phyloP scores from a whole-genome alignment of 2,329 filamentous ascomycete genomes.

The Eutypella sp. region DNA sequence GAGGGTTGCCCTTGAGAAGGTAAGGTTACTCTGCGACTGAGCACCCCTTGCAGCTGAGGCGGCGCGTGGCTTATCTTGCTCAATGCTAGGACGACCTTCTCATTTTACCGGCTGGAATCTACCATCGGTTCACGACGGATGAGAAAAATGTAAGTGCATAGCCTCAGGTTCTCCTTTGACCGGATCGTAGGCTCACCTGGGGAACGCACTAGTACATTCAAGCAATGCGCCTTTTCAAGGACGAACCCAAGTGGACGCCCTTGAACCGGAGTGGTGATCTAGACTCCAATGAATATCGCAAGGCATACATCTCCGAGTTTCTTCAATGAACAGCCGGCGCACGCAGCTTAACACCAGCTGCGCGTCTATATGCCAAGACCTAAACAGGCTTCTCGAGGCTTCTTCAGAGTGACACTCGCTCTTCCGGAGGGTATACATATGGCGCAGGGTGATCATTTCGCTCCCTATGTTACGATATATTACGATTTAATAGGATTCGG shows the following conservation, averaged over 20 bases:
- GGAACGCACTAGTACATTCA: constrained; percentile 80
- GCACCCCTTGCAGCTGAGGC: not conserved
- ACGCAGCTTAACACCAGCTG: not conserved
- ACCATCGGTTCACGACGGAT: constrained; percentile 96
- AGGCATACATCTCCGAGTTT: constrained; percentile 64
- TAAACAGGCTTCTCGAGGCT: not conserved
- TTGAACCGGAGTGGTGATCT: constrained; percentile 75
- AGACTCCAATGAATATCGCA: constrained; percentile 71
- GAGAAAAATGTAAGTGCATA: constrained; percentile 71
- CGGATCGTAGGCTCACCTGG: not conserved
- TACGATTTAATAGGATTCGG: no score
- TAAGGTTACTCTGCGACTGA: constrained; percentile 27
- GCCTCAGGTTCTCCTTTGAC: constrained; percentile 1
- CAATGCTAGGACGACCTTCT: constrained; percentile 69
- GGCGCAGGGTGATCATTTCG: no score
- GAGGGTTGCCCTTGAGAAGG: constrained; percentile 75
- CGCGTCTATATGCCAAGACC: not conserved
- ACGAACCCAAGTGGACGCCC: constrained; percentile 97
- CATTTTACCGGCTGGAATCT: constrained; percentile 90
- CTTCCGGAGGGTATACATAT: no score
- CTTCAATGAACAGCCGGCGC: constrained; percentile 5
- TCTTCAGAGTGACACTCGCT: not conserved
- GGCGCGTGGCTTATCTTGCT: not conserved
- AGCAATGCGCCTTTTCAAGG: constrained; percentile 95
- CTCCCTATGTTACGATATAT: no score